Conservation (phyloP, 2,329 filamentous ascomycete genomes). For the Epichloe bromicola region DNA sequence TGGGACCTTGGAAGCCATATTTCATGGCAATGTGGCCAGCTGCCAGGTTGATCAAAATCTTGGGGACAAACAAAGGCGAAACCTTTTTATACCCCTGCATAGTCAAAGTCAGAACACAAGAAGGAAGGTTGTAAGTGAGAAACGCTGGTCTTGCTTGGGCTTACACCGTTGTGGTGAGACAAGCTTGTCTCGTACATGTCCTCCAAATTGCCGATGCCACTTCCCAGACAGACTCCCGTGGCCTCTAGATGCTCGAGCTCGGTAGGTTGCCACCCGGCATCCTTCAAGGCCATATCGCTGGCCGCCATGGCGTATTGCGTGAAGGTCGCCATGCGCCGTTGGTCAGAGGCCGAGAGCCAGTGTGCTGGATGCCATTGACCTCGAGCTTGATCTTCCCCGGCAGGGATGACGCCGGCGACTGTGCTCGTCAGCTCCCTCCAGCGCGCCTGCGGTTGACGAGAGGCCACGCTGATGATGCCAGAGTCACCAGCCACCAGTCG, state of each 20-base stretch:
- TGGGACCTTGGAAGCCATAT: conserved; percentile 79
- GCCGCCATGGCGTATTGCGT: conserved; percentile 85
- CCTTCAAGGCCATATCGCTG: conserved; percentile 69
- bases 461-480: conserved; percentile 62
- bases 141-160: conserved; percentile 12
- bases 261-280: conserved; percentile 63
- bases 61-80: conserved; percentile 85
- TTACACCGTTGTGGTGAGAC: conserved; percentile 58
- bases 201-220: conserved; percentile 87
- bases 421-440: conserved; percentile 71
- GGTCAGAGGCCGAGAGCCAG: conserved; percentile 40
- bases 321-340: conserved; percentile 78
- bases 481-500: conserved; percentile 68
- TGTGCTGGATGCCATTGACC: conserved; percentile 39
- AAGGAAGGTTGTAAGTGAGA: too few relatives aligned
- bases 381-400: conserved; percentile 21
- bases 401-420: conserved; percentile 71
- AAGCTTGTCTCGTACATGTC: conserved; percentile 79
- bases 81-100: conserved; percentile 78
- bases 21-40: conserved; percentile 93
- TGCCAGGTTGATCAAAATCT: conserved; percentile 85
- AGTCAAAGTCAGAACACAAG: not conserved
- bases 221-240: conserved; percentile 86
- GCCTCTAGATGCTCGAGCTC: conserved; percentile 51
- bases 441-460: conserved; percentile 38